Conservation (phyloP, 495 filamentous ascomycete genomes). For the Neurospora discreta region DNA sequence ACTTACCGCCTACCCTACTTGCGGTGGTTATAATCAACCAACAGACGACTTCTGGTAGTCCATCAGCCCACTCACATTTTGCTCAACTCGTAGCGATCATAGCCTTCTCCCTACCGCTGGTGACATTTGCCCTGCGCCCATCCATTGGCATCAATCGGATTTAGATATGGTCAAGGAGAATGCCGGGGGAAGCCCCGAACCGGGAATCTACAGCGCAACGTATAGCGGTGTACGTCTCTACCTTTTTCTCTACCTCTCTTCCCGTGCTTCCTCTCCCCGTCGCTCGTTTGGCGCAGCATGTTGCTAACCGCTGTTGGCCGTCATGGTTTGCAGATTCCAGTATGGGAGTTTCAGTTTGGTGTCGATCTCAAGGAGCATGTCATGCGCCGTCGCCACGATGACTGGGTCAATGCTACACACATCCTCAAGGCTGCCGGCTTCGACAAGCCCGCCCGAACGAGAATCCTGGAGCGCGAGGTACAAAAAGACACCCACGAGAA, state of each 20-base stretch:
- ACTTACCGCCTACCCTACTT: background rate
- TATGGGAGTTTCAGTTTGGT: conserved; percentile 78
- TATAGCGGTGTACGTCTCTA: conserved; percentile 76
- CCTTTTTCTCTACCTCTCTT: conserved; percentile 6
- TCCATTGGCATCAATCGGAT: background rate
- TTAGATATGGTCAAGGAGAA: conserved; percentile 29
- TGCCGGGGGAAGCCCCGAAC: conserved; percentile 11
- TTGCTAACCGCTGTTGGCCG: background rate
- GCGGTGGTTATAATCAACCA: background rate
- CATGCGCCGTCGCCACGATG: conserved; percentile 85
- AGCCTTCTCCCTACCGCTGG: background rate
- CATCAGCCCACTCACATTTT: background rate
- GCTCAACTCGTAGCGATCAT: background rate
- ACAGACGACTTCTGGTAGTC: background rate
- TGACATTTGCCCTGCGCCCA: background rate
- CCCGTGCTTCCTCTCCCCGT: background rate
- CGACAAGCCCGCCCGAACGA: conserved; percentile 79
- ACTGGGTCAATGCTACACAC: conserved; percentile 91
- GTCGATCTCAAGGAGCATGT: conserved; percentile 56
- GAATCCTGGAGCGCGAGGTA: conserved; percentile 92
- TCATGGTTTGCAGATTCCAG: conserved; percentile 59
- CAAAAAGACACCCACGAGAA: conserved; percentile 96
- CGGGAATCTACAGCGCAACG: conserved; percentile 72
- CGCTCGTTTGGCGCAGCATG: background rate
- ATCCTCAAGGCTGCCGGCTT: conserved; percentile 68